phyloP scores from a whole-genome alignment of 306 rosid genomes.

The Geum urbanum region DNA sequence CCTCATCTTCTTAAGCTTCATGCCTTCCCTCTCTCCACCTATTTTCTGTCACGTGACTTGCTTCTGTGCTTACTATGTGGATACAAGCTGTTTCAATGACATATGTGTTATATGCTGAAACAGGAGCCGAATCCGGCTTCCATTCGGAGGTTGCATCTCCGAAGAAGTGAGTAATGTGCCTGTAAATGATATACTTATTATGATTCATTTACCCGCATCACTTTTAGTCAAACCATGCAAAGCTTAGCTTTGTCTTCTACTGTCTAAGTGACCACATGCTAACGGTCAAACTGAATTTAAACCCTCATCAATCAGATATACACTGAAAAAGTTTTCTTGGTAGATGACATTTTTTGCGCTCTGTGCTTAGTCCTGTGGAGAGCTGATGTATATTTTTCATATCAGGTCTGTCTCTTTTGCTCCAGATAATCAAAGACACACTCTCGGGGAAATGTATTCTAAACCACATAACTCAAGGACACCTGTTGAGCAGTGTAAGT shows the following conservation, averaged over 20 bases:
- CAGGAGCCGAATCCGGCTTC: slow-evolving; percentile 44
- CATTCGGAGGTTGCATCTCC: slow-evolving; percentile 44
- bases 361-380: slow-evolving; percentile 1
- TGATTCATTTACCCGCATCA: slow-evolving; percentile 18
- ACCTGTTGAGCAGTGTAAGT: slow-evolving; percentile 54
- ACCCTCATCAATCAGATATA: background rate
- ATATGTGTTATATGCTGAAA: slow-evolving; percentile 32
- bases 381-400: slow-evolving; percentile 25
- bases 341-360: background rate
- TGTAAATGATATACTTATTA: slow-evolving; percentile 11
- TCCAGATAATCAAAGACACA: slow-evolving; percentile 26
- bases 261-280: slow-evolving; percentile 12
- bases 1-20: slow-evolving; percentile 5
- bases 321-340: background rate
- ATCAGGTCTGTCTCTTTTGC: slow-evolving; percentile 40
- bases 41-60: background rate
- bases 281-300: slow-evolving; percentile 18
- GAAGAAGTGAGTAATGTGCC: slow-evolving; percentile 47
- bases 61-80: slow-evolving; percentile 10
- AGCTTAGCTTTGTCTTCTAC: slow-evolving; percentile 10
- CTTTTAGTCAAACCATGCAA: slow-evolving; percentile 2
- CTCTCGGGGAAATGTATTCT: slow-evolving; percentile 28
- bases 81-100: slow-evolving; percentile 22
- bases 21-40: background rate
- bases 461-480: slow-evolving; percentile 34